Base-by-base conservation (phyloP, 140 eudicot species). In the Flaveria floridana region DNA sequence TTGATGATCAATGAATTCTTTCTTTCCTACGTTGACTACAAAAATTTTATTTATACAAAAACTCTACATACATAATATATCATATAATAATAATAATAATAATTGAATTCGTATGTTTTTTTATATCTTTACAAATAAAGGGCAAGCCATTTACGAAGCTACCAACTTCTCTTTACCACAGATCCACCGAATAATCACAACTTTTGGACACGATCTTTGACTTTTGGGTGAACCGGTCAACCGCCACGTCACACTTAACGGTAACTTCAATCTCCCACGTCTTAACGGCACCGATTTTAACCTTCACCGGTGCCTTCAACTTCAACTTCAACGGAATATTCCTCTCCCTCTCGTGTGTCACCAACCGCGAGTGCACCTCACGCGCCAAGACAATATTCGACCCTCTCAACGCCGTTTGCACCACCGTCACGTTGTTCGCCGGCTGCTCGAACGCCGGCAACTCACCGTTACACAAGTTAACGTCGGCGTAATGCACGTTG, bases 231-330 rank as follows among this genome's bases (percentile, higher is more conserved):
- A 93, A 68, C 25, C 71, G 75, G 77, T 89, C 88, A 76, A 93
- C 86, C 14, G 80, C 77, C 37, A 93, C 77, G 72, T 88, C 88
- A 78, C 98, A 93, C 68, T 80, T 84, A 0, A 89, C 89, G 37
- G 80, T 83, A 67, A 88, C 85, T 62, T 72, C 78, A 10, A 93
- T 70, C 73, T 80, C 80, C 97, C 98, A 93, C 46, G 91, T 90
- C 85, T 85, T 93, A 7, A 90, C 85, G 79, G 81, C 74, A n/a
- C 96, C 98, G n/a, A 93, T 68, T 69, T 86, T 83, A 47, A 93
- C 25, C 39, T 84, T 93, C 8, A 90, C 84, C 23, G 96, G 98
- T 47, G 79, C 79, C 70, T 81, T 84, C 37, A 84, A 47, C 5
- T 57, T 85, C 72, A 90, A 47, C 65, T 21, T 80, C 23, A 93